These are phyloP conservation scores for Hyphodiscus sp. DNA, from an alignment of 2,329 filamentous ascomycete genomes.

Conservation along the genomic window DNA sequence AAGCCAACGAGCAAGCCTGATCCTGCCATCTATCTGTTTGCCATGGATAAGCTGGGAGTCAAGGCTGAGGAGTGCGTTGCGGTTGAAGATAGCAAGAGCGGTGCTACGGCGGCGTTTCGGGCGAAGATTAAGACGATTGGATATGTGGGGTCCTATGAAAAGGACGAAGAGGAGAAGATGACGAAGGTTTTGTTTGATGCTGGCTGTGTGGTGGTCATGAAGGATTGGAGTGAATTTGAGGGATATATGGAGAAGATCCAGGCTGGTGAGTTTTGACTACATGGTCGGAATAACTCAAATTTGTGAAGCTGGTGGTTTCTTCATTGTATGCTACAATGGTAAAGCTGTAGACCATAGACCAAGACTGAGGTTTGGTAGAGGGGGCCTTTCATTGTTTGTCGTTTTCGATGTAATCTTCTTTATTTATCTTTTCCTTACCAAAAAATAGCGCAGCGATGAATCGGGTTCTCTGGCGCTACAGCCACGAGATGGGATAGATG, in stretches of 20 bases:
- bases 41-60: slow-evolving; percentile 67
- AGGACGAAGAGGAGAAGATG: slow-evolving; percentile 49
- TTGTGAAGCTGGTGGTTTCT: not conserved
- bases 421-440: not conserved
- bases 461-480: not conserved
- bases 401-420: not conserved
- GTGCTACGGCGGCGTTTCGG: slow-evolving; percentile 68
- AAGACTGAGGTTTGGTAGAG: not conserved
- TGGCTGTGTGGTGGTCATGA: slow-evolving; percentile 57
- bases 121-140: slow-evolving; percentile 77
- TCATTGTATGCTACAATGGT: not conserved
- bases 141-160: slow-evolving; percentile 72
- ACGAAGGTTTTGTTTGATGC: slow-evolving; percentile 52
- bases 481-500: not conserved
- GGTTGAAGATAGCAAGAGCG: slow-evolving; percentile 84
- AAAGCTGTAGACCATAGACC: not conserved
- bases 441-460: not conserved
- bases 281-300: not conserved
- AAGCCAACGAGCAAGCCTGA: slow-evolving; percentile 86
- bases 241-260: slow-evolving; percentile 19
- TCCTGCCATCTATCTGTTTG: slow-evolving; percentile 78
- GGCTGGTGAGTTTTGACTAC: slow-evolving; percentile 8
- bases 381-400: not conserved
- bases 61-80: slow-evolving; percentile 67
- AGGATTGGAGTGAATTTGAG: slow-evolving; percentile 50